A percentile compares a stretch with the other conserved stretches of the same genome.
Conservation (phyloP, 1,284 basidiomycete genomes). For the Ganoderma resinaceum region DNA sequence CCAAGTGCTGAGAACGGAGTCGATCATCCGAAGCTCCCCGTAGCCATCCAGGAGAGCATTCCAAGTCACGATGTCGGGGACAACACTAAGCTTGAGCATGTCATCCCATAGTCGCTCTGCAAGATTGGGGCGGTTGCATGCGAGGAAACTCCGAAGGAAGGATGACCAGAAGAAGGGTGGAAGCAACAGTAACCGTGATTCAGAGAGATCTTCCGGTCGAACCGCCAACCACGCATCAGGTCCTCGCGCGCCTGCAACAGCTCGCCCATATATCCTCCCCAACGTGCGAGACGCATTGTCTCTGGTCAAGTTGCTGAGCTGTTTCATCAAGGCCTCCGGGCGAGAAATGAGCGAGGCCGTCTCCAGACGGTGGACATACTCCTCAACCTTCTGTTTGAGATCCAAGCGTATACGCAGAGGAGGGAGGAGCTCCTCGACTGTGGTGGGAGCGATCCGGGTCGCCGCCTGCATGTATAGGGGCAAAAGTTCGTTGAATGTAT, state of each 20-base stretch:
- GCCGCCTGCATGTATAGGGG: conserved; percentile 46
- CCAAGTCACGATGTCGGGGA: conserved; percentile 62
- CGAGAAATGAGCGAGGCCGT: conserved; percentile 58
- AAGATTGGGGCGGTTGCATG: conserved; percentile 56
- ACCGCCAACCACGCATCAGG: conserved; percentile 54
- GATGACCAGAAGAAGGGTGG: conserved; percentile 64
- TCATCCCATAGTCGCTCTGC: conserved; percentile 71
- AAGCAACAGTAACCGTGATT: conserved; percentile 54
- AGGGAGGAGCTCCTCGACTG: conserved; percentile 47
- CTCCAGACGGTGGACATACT: conserved; percentile 54
- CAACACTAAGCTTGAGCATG: conserved; percentile 55
- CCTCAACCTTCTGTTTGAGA: conserved; percentile 47
- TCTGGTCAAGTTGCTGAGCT: conserved; percentile 53
- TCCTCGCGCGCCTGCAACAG: conserved; percentile 58
- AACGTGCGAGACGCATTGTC: conserved; percentile 43
- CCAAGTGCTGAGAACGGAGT: conserved; percentile 64
- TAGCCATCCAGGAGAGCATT: conserved; percentile 71
- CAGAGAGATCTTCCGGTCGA: conserved; percentile 42
- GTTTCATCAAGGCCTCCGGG: conserved; percentile 55
- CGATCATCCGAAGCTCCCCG: conserved; percentile 51
- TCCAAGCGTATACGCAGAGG: conserved; percentile 33
- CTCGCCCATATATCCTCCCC: conserved; percentile 52
- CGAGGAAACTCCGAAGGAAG: conserved; percentile 68
- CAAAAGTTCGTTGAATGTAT: conserved; percentile 62
- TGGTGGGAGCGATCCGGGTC: conserved; percentile 45